These are phyloP conservation scores for Zelonia costaricensis DNA, from an alignment of 208 protist genomes.

Conservation along the genomic window DNA sequence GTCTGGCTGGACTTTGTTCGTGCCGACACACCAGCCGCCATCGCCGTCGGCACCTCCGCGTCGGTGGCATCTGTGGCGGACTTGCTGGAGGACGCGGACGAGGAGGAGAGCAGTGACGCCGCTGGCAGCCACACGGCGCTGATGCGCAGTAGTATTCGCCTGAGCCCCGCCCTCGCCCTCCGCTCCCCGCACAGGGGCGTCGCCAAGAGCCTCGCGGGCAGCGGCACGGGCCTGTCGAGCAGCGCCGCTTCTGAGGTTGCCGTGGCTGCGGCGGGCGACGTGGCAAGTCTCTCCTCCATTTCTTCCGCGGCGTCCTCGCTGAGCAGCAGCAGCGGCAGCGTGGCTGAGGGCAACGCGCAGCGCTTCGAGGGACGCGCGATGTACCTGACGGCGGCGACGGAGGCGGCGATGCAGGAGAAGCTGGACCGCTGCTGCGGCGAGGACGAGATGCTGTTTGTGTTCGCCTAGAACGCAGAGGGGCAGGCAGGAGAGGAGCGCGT, in stretches of 20 bases:
- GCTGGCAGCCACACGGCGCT: background rate
- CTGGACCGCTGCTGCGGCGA: conserved; percentile 31
- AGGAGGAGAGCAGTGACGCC: no score
- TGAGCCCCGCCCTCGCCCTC: conserved; percentile 1
- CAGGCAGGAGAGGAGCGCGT: no score
- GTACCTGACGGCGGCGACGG: conserved; percentile 9
- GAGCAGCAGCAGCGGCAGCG: background rate
- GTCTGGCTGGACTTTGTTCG: conserved; percentile 28
- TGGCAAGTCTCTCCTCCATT: background rate
- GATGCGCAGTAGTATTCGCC: conserved; percentile 20
- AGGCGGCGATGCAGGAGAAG: conserved; percentile 23
- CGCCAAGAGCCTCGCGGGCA: background rate
- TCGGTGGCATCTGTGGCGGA: background rate
- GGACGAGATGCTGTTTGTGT: conserved; percentile 37
- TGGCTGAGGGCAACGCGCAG: background rate
- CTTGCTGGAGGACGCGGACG: background rate
- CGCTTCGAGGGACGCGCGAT: conserved; percentile 12
- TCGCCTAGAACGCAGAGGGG: conserved; percentile 4
- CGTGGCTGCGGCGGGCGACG: background rate
- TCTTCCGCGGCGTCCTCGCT: background rate
- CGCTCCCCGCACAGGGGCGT: background rate
- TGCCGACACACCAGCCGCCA: background rate
- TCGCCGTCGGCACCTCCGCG: background rate
- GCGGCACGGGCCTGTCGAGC: background rate
- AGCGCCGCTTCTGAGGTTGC: background rate